Base-by-base conservation (phyloP, 192 early-diverging fungal genomes). In the Entrophospora sp. region DNA sequence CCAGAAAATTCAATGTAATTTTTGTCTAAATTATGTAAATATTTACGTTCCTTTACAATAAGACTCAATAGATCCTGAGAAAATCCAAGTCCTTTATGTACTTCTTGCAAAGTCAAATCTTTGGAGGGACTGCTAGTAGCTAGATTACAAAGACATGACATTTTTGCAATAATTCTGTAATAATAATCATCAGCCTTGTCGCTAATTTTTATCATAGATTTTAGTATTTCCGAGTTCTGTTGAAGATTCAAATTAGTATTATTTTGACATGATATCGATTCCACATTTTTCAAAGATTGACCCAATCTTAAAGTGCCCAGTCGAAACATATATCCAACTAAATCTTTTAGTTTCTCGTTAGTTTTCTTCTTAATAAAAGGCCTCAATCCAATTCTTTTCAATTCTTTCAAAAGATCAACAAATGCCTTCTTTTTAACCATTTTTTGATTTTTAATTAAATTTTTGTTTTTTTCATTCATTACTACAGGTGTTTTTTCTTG, bases 401-500 rank as follows among this genome's bases (percentile, higher is more conserved):
- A 61, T 48, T 87, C 77, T 67, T 87, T 91, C 46, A 91, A 76
- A 18, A 91, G 69, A 62, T 94, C 91, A 27, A 87, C 87, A 2
- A 89, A 66, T 2, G 92, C 83, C 67, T 89, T 91, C 71, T 89
- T 89, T 27, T 88, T 82, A 20, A 91, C 70, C 30, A 81, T 63
- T 61, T 89, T 84, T 62, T 85, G 82, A 44, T 81, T 78, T 46
- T 90, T 91, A 36, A 84, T 72, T 32, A 65, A 62, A 2, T 53
- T 69, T 66, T 77, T 82, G 53, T 84, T 84, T 40, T 84, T 78
- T 38, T 82, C 77, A 0, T 80, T 82, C 73, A 81, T 73, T 31
- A 75, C 61, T 38, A 71, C 51, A 3, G 78, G 78, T 7, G 82
- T 82, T 24, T 80, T 77, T 60, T 84, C 78, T 51, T 84, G 82